These are phyloP conservation scores for Phlegmacium glaucopus DNA, from an alignment of 768 basidiomycete genomes.

Conservation along the genomic window DNA sequence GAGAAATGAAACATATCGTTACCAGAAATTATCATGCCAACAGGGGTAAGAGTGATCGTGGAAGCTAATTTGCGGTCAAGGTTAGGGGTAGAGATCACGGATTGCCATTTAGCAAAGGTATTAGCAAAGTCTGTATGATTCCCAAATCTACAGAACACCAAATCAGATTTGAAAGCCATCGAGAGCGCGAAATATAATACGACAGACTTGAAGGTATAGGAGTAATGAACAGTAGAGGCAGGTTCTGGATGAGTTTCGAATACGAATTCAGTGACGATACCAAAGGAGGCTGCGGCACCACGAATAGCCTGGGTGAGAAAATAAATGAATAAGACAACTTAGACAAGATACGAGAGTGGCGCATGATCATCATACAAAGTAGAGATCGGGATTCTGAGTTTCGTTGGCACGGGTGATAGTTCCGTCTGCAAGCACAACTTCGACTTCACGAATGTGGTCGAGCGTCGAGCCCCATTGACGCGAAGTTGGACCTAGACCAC, in stretches of 20 bases:
- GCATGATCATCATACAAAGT: slow-evolving; percentile 3
- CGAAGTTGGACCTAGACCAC: slow-evolving; percentile 5
- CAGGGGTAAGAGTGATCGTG: slow-evolving; percentile 1
- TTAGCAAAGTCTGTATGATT: slow-evolving; percentile 1
- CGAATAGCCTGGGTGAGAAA: slow-evolving; percentile 3
- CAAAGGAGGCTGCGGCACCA: slow-evolving; percentile 6
- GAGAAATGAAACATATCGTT: too few species aligned
- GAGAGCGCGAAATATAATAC: neutral
- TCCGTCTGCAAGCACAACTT: slow-evolving; percentile 6
- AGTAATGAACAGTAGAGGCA: slow-evolving; percentile 4
- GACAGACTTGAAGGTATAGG: slow-evolving; percentile 4
- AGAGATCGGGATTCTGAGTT: neutral
- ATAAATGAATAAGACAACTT: neutral
- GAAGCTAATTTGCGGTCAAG: slow-evolving; percentile 7
- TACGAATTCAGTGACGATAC: slow-evolving; percentile 7
- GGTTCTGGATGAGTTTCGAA: slow-evolving; percentile 7
- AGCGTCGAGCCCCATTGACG: slow-evolving; percentile 6
- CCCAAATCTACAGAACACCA: neutral
- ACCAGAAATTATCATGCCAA: slow-evolving; percentile 3
- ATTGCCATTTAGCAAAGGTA: slow-evolving; percentile 5
- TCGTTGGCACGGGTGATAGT: slow-evolving; percentile 7
- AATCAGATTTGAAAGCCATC: neutral
- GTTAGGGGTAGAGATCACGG: neutral
- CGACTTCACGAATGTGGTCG: slow-evolving; percentile 8
- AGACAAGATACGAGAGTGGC: neutral